Percentiles rank a stretch among this genome's conserved stretches.
Evolutionary conservation across 2,329 filamentous ascomycete species (phyloP).

Genomic region (Camillea tinctor): DNA sequence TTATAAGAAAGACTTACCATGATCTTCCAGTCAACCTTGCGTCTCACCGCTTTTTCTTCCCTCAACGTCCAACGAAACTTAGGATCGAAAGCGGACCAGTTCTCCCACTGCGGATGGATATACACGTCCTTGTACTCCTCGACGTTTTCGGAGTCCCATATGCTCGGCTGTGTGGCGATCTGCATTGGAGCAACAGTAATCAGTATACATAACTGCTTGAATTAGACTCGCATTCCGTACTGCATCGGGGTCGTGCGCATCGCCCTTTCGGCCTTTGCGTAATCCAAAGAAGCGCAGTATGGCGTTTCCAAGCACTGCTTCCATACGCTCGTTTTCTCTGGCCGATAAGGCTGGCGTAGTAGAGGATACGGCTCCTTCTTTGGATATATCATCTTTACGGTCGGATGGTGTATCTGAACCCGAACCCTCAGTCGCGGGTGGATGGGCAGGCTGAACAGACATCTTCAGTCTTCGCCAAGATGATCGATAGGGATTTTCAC

Average conservation of each 20-base stretch:
- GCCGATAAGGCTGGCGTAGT: constrained; percentile 25
- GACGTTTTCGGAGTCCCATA: constrained; percentile 37
- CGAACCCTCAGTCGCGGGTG: constrained; percentile 7
- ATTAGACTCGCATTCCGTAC: constrained; percentile 10
- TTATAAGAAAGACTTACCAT: constrained; percentile 25
- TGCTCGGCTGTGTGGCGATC: constrained; percentile 37
- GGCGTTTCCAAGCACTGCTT: constrained; percentile 32
- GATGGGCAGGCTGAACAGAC: constrained; percentile 12
- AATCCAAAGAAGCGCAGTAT: constrained; percentile 34
- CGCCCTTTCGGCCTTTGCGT: constrained; percentile 30
- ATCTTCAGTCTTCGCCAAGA: constrained; percentile 12
- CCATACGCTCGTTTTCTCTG: constrained; percentile 29
- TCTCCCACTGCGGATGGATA: constrained; percentile 38
- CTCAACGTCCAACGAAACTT: constrained; percentile 36
- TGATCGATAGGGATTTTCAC: background rate
- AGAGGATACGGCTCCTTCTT: constrained; percentile 8
- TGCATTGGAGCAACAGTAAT: constrained; percentile 18
- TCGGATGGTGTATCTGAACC: constrained; percentile 15
- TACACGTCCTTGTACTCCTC: constrained; percentile 36
- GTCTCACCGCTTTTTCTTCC: constrained; percentile 33
- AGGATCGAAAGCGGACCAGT: constrained; percentile 34
- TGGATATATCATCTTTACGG: constrained; percentile 7
- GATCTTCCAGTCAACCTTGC: constrained; percentile 39
- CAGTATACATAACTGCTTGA: background rate
- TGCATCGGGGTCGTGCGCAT: constrained; percentile 30